Conservation (phyloP, 2,329 filamentous ascomycete species). For the Colletotrichum shisoi region DNA sequence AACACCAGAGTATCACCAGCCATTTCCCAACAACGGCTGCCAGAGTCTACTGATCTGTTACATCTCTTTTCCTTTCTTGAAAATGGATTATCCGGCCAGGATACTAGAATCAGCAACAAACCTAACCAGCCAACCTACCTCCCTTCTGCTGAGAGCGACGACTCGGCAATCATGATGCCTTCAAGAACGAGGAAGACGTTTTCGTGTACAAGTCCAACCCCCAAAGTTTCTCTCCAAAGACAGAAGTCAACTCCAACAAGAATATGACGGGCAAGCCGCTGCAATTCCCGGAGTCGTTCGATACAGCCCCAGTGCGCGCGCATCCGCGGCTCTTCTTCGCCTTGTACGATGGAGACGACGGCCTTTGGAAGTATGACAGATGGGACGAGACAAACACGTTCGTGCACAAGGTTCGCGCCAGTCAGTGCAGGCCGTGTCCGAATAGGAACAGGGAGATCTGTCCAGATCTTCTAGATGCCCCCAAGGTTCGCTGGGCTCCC, state of each 20-base stretch:
- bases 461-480: background rate
- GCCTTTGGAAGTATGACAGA: background rate
- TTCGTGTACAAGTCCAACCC: background rate
- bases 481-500: no score
- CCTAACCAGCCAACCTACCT: no score
- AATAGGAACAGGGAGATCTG: background rate
- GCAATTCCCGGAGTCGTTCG: background rate
- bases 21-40: no score
- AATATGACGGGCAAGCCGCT: background rate
- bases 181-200: background rate
- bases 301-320: background rate
- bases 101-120: no score
- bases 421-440: conserved; percentile 5
- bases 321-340: background rate
- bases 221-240: background rate
- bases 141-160: no score
- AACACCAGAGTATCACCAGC: background rate
- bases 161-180: background rate
- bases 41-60: no score
- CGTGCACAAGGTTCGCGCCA: conserved; percentile 12
- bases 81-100: no score
- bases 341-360: background rate
- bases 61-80: no score
- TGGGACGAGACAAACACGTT: conserved; percentile 6
- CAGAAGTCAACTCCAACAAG: background rate